Conservation (phyloP, 2,329 filamentous ascomycete genomes). For the Cladosporium sp. region DNA sequence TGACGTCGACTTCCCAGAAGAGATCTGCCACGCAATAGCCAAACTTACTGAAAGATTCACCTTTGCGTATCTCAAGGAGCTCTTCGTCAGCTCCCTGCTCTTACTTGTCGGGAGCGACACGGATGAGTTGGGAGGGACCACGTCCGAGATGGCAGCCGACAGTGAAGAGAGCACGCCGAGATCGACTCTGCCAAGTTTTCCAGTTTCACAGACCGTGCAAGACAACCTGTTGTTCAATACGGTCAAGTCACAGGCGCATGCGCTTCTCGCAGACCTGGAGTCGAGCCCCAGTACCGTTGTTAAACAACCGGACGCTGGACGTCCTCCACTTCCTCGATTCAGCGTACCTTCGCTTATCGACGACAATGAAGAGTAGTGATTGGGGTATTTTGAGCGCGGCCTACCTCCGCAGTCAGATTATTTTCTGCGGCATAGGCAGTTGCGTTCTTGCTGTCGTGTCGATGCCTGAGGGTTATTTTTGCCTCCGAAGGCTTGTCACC, state of each 20-base stretch:
- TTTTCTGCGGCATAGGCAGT: too few species aligned
- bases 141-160: neutral
- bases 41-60: slow-evolving; percentile 64
- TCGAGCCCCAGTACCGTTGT: neutral
- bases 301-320: neutral
- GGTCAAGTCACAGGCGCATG: neutral
- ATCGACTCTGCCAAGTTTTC: neutral
- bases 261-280: slow-evolving; percentile 1
- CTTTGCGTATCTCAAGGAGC: slow-evolving; percentile 70
- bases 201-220: neutral
- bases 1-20: slow-evolving; percentile 60
- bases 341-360: neutral
- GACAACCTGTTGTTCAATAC: neutral
- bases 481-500: too few species aligned
- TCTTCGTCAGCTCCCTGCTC: slow-evolving; percentile 51
- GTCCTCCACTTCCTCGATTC: neutral
- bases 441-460: too few species aligned
- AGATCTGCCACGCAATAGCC: slow-evolving; percentile 59
- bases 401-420: too few species aligned
- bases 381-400: too few species aligned
- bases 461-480: too few species aligned
- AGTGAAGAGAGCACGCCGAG: neutral
- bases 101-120: neutral
- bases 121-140: neutral
- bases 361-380: too few species aligned